Base-by-base conservation (phyloP, 768 basidiomycete genomes). In the Suillus spraguei region DNA sequence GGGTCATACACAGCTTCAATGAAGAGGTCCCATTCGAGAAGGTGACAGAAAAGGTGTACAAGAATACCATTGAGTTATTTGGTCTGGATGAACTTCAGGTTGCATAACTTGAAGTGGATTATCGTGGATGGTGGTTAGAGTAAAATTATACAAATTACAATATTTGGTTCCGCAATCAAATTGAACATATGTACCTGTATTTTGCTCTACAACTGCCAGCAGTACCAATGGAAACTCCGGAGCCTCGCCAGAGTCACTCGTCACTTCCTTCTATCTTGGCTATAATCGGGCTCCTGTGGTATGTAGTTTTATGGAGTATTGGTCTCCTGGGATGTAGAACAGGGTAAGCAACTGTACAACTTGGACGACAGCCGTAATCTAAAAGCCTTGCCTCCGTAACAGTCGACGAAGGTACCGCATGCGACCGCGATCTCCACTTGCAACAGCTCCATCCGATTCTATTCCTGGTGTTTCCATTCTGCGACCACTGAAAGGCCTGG, bases 381-480 rank as follows among this genome's bases (percentile, higher is more conserved):
- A 49, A 49, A 9, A 22, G 3, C 47, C 8, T 49, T 14, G 14
- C 49, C 49, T 9, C 44, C 17, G n/a, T n/a, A n/a, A 49, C 49
- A 97, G 95, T 28, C 88, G 92, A 17, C 85, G 81, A 70, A 84
- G 92, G 52, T 97, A 95, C 74, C 82, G 88, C 52, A 77, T 82
- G 59, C 84, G 87, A 38, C 87, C 87, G 35, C 83, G 83, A 20
- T 88, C 88, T 7, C 88, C 87, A 36, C 79, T 85, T 39, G 77
- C 85, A 7, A 79, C 81, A n/a, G 79, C 84, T 35, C 73, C 80
- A 11, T 65, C 78, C 8, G 69, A 74, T 20, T 71, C 80, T 20
- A 84, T 85, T 4, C 95, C 95, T 13, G 97, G 95, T 22, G 97
- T 99, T 36, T 94, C 95, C 3, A 94, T 99, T 68, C 82, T 99